Evolutionary conservation across 306 rosid species (phyloP), one percentile per base, ranked within the genome.

Genomic region (Cicer chorassanicum): DNA sequence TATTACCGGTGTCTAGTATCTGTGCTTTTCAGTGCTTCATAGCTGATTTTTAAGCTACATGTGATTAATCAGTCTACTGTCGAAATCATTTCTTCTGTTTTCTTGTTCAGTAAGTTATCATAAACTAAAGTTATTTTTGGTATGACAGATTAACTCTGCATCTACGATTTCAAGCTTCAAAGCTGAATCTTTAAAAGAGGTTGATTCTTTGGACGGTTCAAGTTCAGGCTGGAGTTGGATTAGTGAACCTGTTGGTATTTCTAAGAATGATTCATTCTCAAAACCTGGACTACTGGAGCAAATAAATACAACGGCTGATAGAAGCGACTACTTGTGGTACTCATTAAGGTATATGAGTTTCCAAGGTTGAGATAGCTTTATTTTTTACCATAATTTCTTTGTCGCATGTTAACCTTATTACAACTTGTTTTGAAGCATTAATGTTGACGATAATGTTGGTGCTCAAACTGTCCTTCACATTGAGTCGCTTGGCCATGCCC

Each of bases 291-390:
- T 94, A 19, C 80, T 86, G 53, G 98, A 94, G 82, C 97, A 94
- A 85, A 90, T 94, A 84, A 86, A 89, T 67, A 91, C 96, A 4
- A 94, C 98, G 7, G 92, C 98, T 56, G 98, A 94, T 83, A 82
- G 60, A 82, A 94, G 97, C 24, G 98, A 94, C 79, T 94, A 94
- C 78, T 80, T 94, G 65, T 94, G 97, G 98, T 94, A 94, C 82
- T 86, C 98, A 41, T 81, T 84, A 66, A 92, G 97, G 97, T 94
- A 88, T 9, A 42, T 1, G 69, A 65, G 9, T 45, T 64, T 73
- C 38, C 63, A 16, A 34, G 61, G 66, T 75, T 78, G 53, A 72
- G 15, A 36, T 16, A 36, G 49, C 18, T 75, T 49, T 67, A 80
- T 83, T 73, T 53, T 62, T 62, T 57, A 79, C 38, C 18, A 29